Percentiles rank a stretch among this genome's conserved stretches.
phyloP scores from a whole-genome alignment of 2,329 filamentous ascomycete species.

The Diaporthe citriasiana region DNA sequence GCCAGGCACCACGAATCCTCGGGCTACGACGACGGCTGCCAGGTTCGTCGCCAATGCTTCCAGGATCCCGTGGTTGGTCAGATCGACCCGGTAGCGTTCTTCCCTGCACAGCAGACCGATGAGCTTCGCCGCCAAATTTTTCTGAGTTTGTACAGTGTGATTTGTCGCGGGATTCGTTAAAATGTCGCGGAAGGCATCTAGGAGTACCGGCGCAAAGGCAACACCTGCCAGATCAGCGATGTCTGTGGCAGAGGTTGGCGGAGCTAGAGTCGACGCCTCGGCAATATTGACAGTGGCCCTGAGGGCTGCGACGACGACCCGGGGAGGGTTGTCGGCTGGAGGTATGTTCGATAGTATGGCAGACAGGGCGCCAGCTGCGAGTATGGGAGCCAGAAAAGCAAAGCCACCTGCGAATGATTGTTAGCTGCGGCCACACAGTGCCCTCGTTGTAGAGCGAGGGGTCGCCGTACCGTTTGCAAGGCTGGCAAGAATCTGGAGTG shows the following conservation, averaged over 20 bases:
- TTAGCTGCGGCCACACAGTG: conserved; percentile 14
- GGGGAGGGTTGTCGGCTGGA: conserved; percentile 72
- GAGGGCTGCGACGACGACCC: conserved; percentile 80
- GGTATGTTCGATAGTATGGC: conserved; percentile 80
- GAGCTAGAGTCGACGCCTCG: conserved; percentile 72
- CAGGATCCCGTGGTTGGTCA: conserved; percentile 81
- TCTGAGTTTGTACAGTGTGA: conserved; percentile 69
- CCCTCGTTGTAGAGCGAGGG: neutral
- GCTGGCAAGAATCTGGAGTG: conserved; percentile 87
- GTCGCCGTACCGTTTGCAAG: conserved; percentile 80
- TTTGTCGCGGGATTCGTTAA: conserved; percentile 28
- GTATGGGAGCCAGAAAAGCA: conserved; percentile 81
- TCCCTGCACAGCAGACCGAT: conserved; percentile 74
- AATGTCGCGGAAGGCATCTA: conserved; percentile 75
- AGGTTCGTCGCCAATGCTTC: conserved; percentile 83
- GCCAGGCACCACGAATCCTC: conserved; percentile 77
- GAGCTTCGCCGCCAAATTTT: conserved; percentile 70
- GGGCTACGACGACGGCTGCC: conserved; percentile 76
- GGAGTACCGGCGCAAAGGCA: conserved; percentile 74
- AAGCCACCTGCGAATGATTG: conserved; percentile 74
- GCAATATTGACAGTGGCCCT: conserved; percentile 80
- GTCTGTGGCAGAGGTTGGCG: conserved; percentile 63
- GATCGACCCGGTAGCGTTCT: conserved; percentile 77
- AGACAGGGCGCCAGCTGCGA: conserved; percentile 76
- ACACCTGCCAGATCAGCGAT: conserved; percentile 69